Evolutionary conservation across 257 asterid species (phyloP), one percentile per base, ranked within the genome.

Genomic region (Vinca minor): DNA sequence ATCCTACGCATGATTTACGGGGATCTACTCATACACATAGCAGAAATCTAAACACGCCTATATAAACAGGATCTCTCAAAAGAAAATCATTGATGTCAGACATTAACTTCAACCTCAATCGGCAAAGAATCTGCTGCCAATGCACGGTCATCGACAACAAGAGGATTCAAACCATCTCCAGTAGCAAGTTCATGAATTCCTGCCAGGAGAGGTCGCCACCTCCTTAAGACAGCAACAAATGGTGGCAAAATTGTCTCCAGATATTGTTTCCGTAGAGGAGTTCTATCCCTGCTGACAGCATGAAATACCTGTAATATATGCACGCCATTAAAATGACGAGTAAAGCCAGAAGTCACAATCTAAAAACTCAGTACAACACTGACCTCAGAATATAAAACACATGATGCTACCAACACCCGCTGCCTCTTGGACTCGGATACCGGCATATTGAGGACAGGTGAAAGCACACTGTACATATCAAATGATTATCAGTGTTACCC

Each of bases 191-290:
- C 97, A 73, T 92, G 94, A 76, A 89, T 89, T 63, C 98, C 96
- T 32, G 97, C 91, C 89, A 92, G 81, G 67, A 92, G 96, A 70
- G 98, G 98, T 39, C 98, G 85, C 98, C 98, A 92, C 78, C 95
- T 84, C 80, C 96, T 87, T 73, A 92, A 81, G 69, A 90, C 72
- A 58, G 98, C 96, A 81, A 92, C 93, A 79, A 89, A 92, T 58
- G 96, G 97, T 68, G 98, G 98, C 74, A 92, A 66, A 76, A 92
- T 87, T 69, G 87, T 80, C 79, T 92, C 98, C 71, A 92, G 82
- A 76, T 92, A 92, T 45, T 84, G 97, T 79, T 87, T 89, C 60
- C 98, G 94, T 32, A 92, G 69, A 69, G 96, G 96, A 72, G 69
- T 77, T 65, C 87, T 79, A 72, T 89, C 97, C 75, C 74, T 80